Evolutionary conservation across 1,284 basidiomycete genomes (phyloP).

Genomic region (Ustilago crameri): DNA sequence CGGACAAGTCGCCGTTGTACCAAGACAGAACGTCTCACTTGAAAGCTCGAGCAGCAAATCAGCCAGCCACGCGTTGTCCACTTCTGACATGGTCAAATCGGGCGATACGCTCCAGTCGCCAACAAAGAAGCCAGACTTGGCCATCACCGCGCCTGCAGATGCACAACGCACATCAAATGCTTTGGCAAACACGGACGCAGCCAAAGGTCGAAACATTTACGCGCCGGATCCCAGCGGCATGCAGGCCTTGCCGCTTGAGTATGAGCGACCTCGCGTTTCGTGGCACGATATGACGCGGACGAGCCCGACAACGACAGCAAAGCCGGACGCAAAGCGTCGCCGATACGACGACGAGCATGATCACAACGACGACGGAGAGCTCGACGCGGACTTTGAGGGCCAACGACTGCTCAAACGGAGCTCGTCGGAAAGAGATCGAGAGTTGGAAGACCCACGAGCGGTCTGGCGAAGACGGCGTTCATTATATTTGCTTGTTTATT

Average conservation of each 20-base stretch:
- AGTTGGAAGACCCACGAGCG: constrained; percentile 18
- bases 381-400: constrained; percentile 5
- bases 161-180: too few relatives aligned
- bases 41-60: neutral
- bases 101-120: too few relatives aligned
- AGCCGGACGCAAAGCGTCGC: constrained; percentile 19
- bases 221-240: neutral
- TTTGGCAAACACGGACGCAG: neutral
- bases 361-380: constrained; percentile 10
- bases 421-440: constrained; percentile 17
- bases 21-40: neutral
- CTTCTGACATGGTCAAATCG: too few relatives aligned
- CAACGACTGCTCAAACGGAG: constrained; percentile 24
- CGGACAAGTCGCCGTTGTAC: too few relatives aligned
- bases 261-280: constrained; percentile 33
- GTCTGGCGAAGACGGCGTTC: constrained; percentile 37
- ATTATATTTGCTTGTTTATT: constrained; percentile 53
- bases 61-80: neutral
- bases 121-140: too few relatives aligned
- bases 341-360: neutral
- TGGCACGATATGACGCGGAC: constrained; percentile 22
- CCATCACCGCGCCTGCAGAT: too few relatives aligned
- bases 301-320: neutral
- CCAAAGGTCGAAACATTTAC: neutral
- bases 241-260: neutral